Evolutionary conservation across 2,329 filamentous ascomycete genomes (phyloP), one percentile per base, ranked within the genome.

Genomic region (Cryphonectria japonica): DNA sequence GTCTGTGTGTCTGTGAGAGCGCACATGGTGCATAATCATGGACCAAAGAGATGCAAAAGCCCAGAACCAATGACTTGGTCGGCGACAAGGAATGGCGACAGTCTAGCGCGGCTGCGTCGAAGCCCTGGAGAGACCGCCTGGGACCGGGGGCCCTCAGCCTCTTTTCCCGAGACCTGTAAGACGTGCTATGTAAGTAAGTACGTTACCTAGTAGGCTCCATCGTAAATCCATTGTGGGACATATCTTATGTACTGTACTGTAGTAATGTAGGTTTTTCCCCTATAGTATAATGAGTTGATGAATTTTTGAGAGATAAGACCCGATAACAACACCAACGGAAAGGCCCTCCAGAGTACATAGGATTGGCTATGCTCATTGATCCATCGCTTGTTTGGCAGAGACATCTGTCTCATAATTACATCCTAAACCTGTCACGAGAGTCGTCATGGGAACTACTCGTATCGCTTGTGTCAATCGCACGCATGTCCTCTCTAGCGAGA

Each of bases 71-170:
- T 59, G 50, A 39, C 71, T 61, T 59, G 34, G 46, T 61, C 32
- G 26, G n/a, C 26, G 68, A 70, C 71, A 68, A 60, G 70, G 70
- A 52, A 60, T 68, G 61, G 43, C 60, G 32, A 67, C 52, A 60
- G 50, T 72, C 34, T 72, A 72, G 68, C 71, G 71, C 68, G 64
- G 37, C 71, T 60, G 64, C 41, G 68, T 52, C 3, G 46, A n/a
- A 16, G 43, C 43, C 43, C 43, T 5, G 43, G 22, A 7, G 16
- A 7, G 16, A 7, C 16, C 6, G 46, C 46, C 46, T 50, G 22
- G 46, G 46, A 50, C 43, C 46, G 37, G 37, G 1, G 37, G 37
- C 37, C 9, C 46, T 50, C 46, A 50, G 46, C 46, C 46, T 50
- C 46, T 50, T 16, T 16, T 13, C n/a, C 46, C 46, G 46, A 3